Evolutionary conservation across 2,329 filamentous ascomycete species (phyloP), one percentile per base, ranked within the genome.

Genomic region (Phyllosticta ampelicida): DNA sequence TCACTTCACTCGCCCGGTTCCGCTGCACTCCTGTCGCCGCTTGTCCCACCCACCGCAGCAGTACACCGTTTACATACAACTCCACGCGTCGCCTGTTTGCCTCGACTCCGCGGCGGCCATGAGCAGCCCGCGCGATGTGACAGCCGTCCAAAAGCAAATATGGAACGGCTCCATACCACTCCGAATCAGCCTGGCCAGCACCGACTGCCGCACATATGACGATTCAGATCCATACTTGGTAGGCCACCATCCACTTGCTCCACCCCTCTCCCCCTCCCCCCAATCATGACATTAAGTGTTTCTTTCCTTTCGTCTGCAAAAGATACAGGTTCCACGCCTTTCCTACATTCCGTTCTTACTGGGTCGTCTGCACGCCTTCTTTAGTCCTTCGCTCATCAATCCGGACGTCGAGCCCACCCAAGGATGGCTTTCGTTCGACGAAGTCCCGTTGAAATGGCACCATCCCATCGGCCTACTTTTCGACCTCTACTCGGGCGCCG

Each of bases 401-500:
- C 77, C 83, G 3, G 72, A 77, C 50, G 73, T 79, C 29, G 73
- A 73, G 2, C 67, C 78, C 8, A 74, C 80, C 60, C 73, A 81
- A 50, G 79, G 80, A 19, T 86, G 83, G 80, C 80, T 89, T 62
- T 83, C 81, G 1, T 86, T 84, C 65, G 83, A 89, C 67, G 79
- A 77, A 13, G 85, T 89, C 16, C 81, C 84, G 2, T 69, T 89
- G 62, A 87, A 86, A 74, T 86, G 84, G 84, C 86, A 89, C 66
- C 84, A 86, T 60, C 85, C 86, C 0, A 68, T 86, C 10, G 86
- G 86, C 1, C 73, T 89, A 10, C 75, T 89, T 5, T 87, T 83
- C 66, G 86, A 89, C 68, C 74, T 89, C 5, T 87, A 87, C 64
- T 80, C 82, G 2, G 82, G 82, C 18, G 77, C 76, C 20, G 78